Evolutionary conservation across 2,329 filamentous ascomycete species (phyloP), one percentile per base, ranked within the genome.

Genomic region (Grosmannia clavigera): DNA sequence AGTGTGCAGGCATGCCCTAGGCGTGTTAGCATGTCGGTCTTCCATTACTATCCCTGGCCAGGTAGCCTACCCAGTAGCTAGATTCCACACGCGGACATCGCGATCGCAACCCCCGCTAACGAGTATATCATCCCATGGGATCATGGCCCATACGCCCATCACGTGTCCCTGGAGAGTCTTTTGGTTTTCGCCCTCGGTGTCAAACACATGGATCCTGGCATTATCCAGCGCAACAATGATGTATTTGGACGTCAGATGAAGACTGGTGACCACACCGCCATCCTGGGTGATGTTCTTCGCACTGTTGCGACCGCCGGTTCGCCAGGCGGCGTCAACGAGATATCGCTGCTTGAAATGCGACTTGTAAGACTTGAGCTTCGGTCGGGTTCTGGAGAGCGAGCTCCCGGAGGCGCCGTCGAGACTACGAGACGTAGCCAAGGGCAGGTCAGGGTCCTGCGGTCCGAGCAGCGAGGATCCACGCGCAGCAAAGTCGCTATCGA

Each of bases 71-170:
- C 92, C 94, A 63, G 90, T 95, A 57, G 86, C 85, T 78, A 99
- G 85, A 69, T 99, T 89, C 94, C 94, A 99, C 6, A 99, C 94
- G 61, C 94, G 83, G 33, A 99, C 94, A 70, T 99, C 94, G 62
- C 94, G 84, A 75, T 99, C 94, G 71, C 94, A 99, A 6, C 94
- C 94, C 67, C 94, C 94, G 67, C 91, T 96, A 62, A 99, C 94
- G 63, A 99, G 80, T 58, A 90, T 87, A 71, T 99, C 92, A 62
- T 90, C 92, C 89, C 92, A 96, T 7, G 94, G 94, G 29, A 99
- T 91, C 92, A 99, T 97, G 56, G 94, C 94, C 94, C 94, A 99
- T 25, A 99, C 94, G 50, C 94, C 94, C 94, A 99, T 99, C 53
- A 97, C 89, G 75, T 99, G 94, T 12, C 94, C 94, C 69, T 94